Evolutionary conservation across 192 early-diverging fungal genomes (phyloP).

Genomic region (Kickxella alabastrina): DNA sequence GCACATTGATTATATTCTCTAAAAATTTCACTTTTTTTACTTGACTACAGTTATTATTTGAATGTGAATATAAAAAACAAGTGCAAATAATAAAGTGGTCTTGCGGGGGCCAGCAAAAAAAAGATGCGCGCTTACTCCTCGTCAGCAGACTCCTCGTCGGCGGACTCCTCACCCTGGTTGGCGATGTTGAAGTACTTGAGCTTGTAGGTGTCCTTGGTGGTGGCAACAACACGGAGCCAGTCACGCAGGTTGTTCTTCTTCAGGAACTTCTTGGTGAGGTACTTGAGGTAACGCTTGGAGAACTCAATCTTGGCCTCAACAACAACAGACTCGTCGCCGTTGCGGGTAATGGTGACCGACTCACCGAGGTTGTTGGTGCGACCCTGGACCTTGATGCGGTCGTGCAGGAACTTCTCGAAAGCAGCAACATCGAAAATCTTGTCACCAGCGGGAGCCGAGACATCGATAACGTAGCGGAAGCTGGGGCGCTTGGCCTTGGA

Average conservation of each 20-base stretch:
- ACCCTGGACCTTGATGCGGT: constrained; percentile 96
- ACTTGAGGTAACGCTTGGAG: constrained; percentile 99
- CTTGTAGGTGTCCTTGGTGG: constrained; percentile 86
- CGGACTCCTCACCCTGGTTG: constrained; percentile 41
- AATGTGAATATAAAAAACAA: no score
- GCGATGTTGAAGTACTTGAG: constrained; percentile 80
- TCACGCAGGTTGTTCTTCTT: constrained; percentile 99
- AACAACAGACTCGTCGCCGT: constrained; percentile 68
- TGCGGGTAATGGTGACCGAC: constrained; percentile 77
- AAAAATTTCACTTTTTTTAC: no score
- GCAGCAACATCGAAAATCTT: constrained; percentile 95
- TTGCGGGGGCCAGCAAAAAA: no score
- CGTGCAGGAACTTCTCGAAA: constrained; percentile 98
- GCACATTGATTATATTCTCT: no score
- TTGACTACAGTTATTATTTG: no score
- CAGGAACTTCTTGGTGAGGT: constrained; percentile 99
- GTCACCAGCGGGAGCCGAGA: constrained; percentile 87
- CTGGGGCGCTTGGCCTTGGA: constrained; percentile 58
- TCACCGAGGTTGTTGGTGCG: constrained; percentile 94
- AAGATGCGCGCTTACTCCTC: constrained; percentile 22
- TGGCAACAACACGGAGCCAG: constrained; percentile 94
- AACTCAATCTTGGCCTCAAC: constrained; percentile 74
- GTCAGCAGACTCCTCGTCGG: constrained; percentile 30
- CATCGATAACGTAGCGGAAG: constrained; percentile 90
- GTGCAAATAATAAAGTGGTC: no score